Conservation (phyloP, 169 alveolate species). For the Amoebophrya sp. region DNA sequence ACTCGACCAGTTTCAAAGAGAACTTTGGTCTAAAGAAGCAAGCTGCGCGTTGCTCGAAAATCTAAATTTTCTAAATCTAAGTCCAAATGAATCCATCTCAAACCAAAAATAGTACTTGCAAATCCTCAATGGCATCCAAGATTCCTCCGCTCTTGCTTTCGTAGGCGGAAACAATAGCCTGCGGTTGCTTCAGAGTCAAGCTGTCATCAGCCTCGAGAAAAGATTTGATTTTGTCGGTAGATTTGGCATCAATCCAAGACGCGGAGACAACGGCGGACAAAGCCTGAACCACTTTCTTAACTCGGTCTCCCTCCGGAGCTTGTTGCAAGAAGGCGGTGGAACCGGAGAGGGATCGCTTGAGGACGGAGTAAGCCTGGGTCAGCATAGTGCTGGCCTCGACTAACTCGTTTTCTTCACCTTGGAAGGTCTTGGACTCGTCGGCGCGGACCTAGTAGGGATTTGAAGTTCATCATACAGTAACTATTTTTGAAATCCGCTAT, state of each 20-base stretch:
- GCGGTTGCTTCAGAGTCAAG: not conserved
- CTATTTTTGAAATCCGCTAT: no score
- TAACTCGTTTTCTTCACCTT: not conserved
- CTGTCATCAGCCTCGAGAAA: constrained; percentile 18
- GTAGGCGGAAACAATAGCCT: constrained; percentile 14
- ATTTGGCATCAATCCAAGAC: not conserved
- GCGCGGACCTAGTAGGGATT: no score
- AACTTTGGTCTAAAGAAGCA: no score
- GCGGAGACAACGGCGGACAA: constrained; percentile 6
- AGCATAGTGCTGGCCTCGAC: not conserved
- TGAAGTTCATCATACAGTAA: no score
- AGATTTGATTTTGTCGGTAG: constrained; percentile 3
- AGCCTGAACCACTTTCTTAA: not conserved
- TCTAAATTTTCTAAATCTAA: no score
- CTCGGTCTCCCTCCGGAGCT: no score
- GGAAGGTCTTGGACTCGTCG: constrained; percentile 10
- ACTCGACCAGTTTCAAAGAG: no score
- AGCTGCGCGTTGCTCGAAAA: no score
- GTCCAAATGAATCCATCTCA: not conserved
- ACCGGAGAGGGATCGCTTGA: not conserved
- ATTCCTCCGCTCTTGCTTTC: not conserved
- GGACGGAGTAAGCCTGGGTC: not conserved
- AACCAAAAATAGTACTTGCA: not conserved
- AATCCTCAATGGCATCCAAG: not conserved
- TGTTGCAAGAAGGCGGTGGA: constrained; percentile 6